Evolutionary conservation across 176 grass and related monocot species (phyloP), one percentile per base, ranked within the genome.

Genomic region (Eleusine coracana): DNA sequence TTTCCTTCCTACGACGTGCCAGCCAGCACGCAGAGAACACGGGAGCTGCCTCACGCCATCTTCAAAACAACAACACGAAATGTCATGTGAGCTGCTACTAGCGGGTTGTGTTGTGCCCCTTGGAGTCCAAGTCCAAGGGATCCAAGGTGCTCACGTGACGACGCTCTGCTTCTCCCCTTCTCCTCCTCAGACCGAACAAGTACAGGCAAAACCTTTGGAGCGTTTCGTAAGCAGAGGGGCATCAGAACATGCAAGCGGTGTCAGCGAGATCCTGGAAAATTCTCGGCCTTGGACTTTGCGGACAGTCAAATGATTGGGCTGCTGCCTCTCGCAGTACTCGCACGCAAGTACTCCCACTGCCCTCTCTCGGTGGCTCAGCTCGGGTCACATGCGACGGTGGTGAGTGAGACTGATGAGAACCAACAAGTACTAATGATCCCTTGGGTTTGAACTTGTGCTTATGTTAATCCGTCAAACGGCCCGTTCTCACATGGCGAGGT

Each of bases 291-390:
- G 75, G 45, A 58, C 86, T 46, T 44, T 48, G 77, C 13, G 46
- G 61, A 29, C 81, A 62, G 61, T 80, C 75, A 80, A 74, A 88
- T 84, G 86, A 88, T 88, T 88, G 75, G 58, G 58, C 58, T 25
- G 56, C 14, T 37, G 64, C 52, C 38, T 14, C 34, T 42, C 38
- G 31, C 31, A 34, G 31, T 34, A 34, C 27, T 51, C 25, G 48
- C 27, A 36, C 23, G 48, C 64, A 38, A 29, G 29, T 36, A 66
- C 28, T 4, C 31, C 31, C 31, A 34, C 31, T 34, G 31, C 31
- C 31, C 31, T n/a, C n/a, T n/a, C n/a, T 34, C 31, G 31, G 31
- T 34, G 31, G 31, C 31, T 34, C 31, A 2, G 31, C 31, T 34
- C n/a, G n/a, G 5, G 45, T 15, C 74, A 83, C 86, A 88, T 79